phyloP scores from a whole-genome alignment of 768 basidiomycete species.

The Lactarius hatsudake region DNA sequence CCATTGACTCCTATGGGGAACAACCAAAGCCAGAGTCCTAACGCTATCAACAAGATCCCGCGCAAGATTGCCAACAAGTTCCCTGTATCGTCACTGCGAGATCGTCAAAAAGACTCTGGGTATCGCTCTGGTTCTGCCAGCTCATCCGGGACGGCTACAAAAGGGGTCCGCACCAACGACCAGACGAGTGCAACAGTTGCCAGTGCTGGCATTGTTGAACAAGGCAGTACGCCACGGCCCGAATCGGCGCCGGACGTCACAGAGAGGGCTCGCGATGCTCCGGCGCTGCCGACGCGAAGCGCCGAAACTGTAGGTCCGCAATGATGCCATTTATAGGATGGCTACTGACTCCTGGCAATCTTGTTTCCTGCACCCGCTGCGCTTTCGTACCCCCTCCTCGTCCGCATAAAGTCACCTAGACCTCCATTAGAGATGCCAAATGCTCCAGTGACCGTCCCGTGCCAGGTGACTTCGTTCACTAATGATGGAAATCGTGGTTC shows the following conservation, averaged over 20 bases:
- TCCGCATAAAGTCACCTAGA: conserved; percentile 3
- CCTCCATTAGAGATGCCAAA: conserved; percentile 31
- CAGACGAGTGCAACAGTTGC: background rate
- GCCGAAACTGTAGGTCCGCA: conserved; percentile 17
- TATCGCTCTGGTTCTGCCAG: conserved; percentile 23
- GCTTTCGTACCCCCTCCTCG: background rate
- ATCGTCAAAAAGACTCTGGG: conserved; percentile 21
- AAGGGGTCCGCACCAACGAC: conserved; percentile 6
- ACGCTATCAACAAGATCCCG: conserved; percentile 3
- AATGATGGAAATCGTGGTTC: background rate
- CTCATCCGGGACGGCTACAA: conserved; percentile 15
- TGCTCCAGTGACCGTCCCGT: conserved; percentile 42
- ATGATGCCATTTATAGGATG: conserved; percentile 10
- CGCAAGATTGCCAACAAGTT: conserved; percentile 13
- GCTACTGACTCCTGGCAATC: background rate
- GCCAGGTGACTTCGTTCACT: conserved; percentile 38
- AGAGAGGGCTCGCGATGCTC: background rate
- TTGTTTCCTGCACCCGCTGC: background rate
- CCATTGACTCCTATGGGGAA: conserved; percentile 27
- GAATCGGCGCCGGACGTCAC: conserved; percentile 16
- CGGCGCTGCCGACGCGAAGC: conserved; percentile 12
- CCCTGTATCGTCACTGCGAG: background rate
- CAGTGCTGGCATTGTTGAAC: conserved; percentile 7
- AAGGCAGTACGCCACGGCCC: conserved; percentile 7
- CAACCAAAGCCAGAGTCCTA: conserved; percentile 15